These are phyloP conservation scores for Aegilops speltoides DNA, from an alignment of 176 grass and related monocot species.

Conservation along the genomic window DNA sequence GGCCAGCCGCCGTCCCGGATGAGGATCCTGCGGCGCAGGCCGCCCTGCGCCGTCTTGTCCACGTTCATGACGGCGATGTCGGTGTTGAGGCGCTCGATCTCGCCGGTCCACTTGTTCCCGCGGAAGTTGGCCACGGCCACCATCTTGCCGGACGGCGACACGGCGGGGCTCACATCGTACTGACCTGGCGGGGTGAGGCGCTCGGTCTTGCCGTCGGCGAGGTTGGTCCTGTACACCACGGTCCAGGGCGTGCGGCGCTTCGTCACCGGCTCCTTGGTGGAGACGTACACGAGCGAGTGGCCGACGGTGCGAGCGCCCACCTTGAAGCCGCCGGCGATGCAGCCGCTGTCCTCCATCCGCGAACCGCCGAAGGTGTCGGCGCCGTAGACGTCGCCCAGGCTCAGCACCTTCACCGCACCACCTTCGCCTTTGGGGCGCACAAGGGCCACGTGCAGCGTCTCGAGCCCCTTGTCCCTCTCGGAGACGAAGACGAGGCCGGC, in stretches of 20 bases:
- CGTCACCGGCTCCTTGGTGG: slow-evolving; percentile 33
- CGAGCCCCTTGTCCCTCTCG: slow-evolving; percentile 41
- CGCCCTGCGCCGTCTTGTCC: background rate
- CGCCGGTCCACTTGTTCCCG: slow-evolving; percentile 18
- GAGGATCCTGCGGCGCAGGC: background rate
- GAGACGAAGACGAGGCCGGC: slow-evolving; percentile 49
- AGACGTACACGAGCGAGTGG: slow-evolving; percentile 34
- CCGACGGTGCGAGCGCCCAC: background rate
- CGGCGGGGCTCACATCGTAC: slow-evolving; percentile 39
- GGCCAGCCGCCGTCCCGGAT: slow-evolving; percentile 42
- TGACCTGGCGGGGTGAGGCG: slow-evolving; percentile 19
- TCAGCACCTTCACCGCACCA: background rate
- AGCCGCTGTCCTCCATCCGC: slow-evolving; percentile 47
- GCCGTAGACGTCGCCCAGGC: slow-evolving; percentile 35
- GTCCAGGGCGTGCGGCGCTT: slow-evolving; percentile 36
- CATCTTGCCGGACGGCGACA: slow-evolving; percentile 39
- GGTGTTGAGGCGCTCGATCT: slow-evolving; percentile 37
- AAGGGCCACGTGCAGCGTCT: slow-evolving; percentile 40
- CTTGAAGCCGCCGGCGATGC: slow-evolving; percentile 32
- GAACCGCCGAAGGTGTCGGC: slow-evolving; percentile 3
- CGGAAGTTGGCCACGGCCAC: slow-evolving; percentile 37
- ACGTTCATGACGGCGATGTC: slow-evolving; percentile 50
- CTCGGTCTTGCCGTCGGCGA: slow-evolving; percentile 22
- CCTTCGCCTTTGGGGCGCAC: background rate
- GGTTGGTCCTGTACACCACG: slow-evolving; percentile 37